Base-by-base conservation (phyloP, 768 basidiomycete species). In the Rhodotorula kratochvilovae region DNA sequence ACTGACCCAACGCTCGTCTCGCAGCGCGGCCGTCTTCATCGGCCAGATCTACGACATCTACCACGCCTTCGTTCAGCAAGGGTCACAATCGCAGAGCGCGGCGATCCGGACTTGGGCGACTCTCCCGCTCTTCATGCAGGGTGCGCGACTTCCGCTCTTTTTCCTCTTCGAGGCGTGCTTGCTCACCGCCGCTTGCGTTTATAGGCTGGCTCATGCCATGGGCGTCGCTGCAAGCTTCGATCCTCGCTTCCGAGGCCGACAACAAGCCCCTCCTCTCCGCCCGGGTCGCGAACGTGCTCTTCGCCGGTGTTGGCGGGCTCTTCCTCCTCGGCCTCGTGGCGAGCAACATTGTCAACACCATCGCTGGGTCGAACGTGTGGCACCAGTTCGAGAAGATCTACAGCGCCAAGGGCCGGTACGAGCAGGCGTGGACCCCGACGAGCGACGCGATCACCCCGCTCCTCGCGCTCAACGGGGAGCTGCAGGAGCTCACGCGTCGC, bases 121-220 rank as follows among this genome's bases (percentile, higher is more conserved):
- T 2, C 46, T 61, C 15, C 60, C 60, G 21, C 31, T 61, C 31
- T 45, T 62, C 8, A 23, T 62, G 7, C 61, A 62, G 35, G 61
- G 61, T 62, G 16, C 35, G 61, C n/a, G 8, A 25, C 11, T 29
- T 35, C 31, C 50, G 3, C 29, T 7, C 10, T 17, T 5, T 25
- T 16, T 1, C 8, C 8, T 13, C 39, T 39, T 39, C 13, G 39
- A 39, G 39, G 39, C 6, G 13, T 39, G 6, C 59, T 45, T 16
- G 12, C 29, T 59, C 39, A 59, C 42, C n/a, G 25, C n/a, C 27
- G 19, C 21, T 3, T 19, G 1, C 25, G 13, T 4, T 23, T 23
- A 7, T 48, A 62, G 61, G 61, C 61, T 62, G 61, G 61, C 50
- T 62, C 25, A 36, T 62, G 61, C 46, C 50, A 31, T 62, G 33